phyloP scores from a whole-genome alignment of 78 protist species.

The Dictyostelium discoideum region dicty_2.7 NC_007091.3:1906501-1907000 shows the following conservation, averaged over 20 bases:
- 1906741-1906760: conserved; percentile 78
- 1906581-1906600: neutral
- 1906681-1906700: conserved; percentile 79
- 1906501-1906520: neutral
- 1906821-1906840: conserved; percentile 64
- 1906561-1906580: neutral
- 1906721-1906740: conserved; percentile 45
- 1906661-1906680: conserved; percentile 29
- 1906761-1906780: conserved; percentile 79
- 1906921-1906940: neutral
- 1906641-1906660: neutral
- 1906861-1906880: neutral
- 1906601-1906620: conserved; percentile 9
- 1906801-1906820: conserved; percentile 47
- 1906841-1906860: neutral
- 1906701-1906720: conserved; percentile 84
- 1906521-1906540: neutral
- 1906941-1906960: neutral
- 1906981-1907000: too few species aligned
- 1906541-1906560: neutral
- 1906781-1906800: conserved; percentile 71
- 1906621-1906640: neutral
- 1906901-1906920: conserved; percentile 11
- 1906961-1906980: conserved; percentile 5
- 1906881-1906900: neutral